Evolutionary conservation across 2,329 filamentous ascomycete genomes (phyloP).

Genomic region (Cladosporium sp.): DNA sequence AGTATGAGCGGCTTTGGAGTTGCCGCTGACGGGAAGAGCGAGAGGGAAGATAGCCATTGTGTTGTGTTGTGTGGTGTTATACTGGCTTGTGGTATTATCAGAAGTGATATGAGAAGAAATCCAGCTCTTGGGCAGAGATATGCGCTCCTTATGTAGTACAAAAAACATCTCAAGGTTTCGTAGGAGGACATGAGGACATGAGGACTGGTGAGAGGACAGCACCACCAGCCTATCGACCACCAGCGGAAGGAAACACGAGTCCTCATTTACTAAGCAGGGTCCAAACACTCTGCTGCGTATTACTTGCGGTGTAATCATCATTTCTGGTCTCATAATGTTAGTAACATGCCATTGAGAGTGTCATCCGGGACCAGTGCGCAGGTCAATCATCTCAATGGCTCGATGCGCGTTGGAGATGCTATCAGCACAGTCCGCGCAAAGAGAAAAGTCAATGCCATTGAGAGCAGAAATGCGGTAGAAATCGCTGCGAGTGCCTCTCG

Average conservation of each 20-base stretch:
- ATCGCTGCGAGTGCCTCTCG: background rate
- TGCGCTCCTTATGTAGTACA: background rate
- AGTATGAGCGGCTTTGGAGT: background rate
- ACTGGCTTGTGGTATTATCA: background rate
- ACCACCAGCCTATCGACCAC: background rate
- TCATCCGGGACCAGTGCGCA: background rate
- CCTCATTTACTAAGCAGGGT: background rate
- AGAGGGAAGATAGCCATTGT: background rate
- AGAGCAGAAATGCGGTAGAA: background rate
- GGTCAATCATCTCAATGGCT: background rate
- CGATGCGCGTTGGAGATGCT: background rate
- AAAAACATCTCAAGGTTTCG: background rate
- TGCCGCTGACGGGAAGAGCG: background rate
- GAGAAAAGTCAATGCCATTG: background rate
- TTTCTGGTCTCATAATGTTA: background rate
- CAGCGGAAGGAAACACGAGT: background rate
- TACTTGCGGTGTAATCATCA: background rate
- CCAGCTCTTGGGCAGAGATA: background rate
- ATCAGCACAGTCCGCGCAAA: background rate
- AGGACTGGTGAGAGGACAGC: background rate
- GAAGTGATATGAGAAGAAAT: background rate
- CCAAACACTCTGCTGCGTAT: background rate
- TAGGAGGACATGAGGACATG: constrained; percentile 12
- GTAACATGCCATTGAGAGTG: background rate
- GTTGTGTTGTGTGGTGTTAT: background rate